phyloP scores from a whole-genome alignment of 176 grass and related monocot genomes.

The Musa schizocarpa region DNA sequence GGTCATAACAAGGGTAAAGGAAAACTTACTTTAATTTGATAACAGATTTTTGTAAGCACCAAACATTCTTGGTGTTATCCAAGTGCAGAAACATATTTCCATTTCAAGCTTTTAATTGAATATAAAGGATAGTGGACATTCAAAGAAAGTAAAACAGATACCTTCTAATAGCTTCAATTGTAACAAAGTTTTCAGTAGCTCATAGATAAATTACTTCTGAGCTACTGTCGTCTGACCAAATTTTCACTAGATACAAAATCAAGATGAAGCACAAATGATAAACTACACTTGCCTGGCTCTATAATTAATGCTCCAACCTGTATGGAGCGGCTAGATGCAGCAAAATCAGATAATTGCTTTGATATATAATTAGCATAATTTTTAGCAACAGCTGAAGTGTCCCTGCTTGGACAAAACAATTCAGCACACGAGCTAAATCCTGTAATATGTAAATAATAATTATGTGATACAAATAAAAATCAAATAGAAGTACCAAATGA shows the following conservation, averaged over 20 bases:
- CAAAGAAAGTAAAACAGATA: too few relatives aligned
- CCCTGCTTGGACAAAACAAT: constrained; percentile 54
- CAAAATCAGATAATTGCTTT: constrained; percentile 44
- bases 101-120: neutral
- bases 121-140: too few relatives aligned
- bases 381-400: constrained; percentile 38
- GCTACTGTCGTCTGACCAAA: neutral
- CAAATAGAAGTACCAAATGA: constrained; percentile 6
- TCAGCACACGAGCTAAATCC: constrained; percentile 58
- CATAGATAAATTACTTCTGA: neutral
- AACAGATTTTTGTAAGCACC: neutral
- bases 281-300: constrained; percentile 61
- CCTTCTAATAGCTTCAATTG: too few relatives aligned
- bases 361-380: constrained; percentile 59
- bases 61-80: neutral
- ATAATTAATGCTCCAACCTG: constrained; percentile 72
- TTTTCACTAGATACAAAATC: neutral
- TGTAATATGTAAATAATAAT: constrained; percentile 25
- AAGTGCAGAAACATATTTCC: neutral
- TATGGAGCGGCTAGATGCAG: constrained; percentile 23
- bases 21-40: too few relatives aligned
- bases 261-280: constrained; percentile 1
- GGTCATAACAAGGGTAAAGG: neutral
- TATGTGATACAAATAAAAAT: constrained; percentile 14
- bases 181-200: too few relatives aligned